phyloP scores from a whole-genome alignment of 129 eudicot species.

The Glebionis coronaria region DNA sequence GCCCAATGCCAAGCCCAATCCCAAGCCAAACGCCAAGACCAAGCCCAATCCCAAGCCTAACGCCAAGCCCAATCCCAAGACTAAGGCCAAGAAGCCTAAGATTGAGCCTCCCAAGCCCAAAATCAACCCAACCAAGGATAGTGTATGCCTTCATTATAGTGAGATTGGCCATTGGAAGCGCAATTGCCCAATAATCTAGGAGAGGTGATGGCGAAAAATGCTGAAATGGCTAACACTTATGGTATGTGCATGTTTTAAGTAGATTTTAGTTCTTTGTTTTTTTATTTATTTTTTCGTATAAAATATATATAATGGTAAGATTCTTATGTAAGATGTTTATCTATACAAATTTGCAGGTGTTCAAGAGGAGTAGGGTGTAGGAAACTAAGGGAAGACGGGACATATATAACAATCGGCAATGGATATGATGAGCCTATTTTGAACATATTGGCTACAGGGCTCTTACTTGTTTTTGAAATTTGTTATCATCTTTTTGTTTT shows the following conservation, averaged over 20 bases:
- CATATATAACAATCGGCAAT: no score
- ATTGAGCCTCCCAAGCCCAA: slow-evolving; percentile 35
- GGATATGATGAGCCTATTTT: no score
- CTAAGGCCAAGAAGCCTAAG: not conserved
- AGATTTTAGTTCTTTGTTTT: no score
- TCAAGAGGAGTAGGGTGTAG: not conserved
- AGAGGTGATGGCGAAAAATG: not conserved
- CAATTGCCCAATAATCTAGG: not conserved
- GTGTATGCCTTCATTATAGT: not conserved
- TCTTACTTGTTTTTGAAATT: not conserved
- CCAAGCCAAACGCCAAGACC: no score
- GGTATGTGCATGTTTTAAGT: not conserved
- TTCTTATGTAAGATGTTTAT: no score
- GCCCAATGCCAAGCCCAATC: slow-evolving; percentile 10
- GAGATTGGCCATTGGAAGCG: not conserved
- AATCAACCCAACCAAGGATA: not conserved
- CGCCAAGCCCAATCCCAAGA: slow-evolving; percentile 12
- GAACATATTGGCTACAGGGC: not conserved
- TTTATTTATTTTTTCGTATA: no score
- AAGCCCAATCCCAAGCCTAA: not conserved
- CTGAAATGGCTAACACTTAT: not conserved
- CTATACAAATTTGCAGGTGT: not conserved
- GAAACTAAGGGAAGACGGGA: not conserved
- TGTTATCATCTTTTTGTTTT: no score
- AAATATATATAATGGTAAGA: no score